Evolutionary conservation across 2,329 filamentous ascomycete species (phyloP).

Genomic region (Emmonsia crescens): DNA sequence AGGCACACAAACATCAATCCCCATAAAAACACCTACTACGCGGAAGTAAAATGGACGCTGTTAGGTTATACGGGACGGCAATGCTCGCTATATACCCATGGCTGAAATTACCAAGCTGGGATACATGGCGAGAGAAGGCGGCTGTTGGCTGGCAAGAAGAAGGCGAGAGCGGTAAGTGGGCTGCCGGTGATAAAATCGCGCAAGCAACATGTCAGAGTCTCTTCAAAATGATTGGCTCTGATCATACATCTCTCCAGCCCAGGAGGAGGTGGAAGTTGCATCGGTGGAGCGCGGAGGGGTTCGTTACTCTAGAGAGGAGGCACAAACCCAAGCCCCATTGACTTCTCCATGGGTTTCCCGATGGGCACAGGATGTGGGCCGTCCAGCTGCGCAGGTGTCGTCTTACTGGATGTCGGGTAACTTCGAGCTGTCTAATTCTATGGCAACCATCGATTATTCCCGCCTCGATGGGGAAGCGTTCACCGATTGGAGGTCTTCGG

Average conservation of each 20-base stretch:
- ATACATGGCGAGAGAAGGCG: background rate
- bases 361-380: background rate
- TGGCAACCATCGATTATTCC: background rate
- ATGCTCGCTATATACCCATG: background rate
- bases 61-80: background rate
- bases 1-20: background rate
- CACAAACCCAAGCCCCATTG: background rate
- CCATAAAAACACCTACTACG: background rate
- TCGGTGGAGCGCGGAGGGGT: background rate
- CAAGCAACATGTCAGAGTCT: background rate
- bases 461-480: background rate
- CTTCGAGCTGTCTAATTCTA: background rate
- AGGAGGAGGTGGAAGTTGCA: background rate
- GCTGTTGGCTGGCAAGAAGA: background rate
- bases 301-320: background rate
- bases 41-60: background rate
- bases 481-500: background rate
- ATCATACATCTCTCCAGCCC: background rate
- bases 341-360: background rate
- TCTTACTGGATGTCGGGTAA: background rate
- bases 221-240: background rate
- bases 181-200: background rate
- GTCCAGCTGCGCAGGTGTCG: background rate
- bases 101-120: background rate
- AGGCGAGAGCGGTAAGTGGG: background rate